Conservation (phyloP, 2,329 filamentous ascomycete genomes). For the Aspergillus ustus region DNA sequence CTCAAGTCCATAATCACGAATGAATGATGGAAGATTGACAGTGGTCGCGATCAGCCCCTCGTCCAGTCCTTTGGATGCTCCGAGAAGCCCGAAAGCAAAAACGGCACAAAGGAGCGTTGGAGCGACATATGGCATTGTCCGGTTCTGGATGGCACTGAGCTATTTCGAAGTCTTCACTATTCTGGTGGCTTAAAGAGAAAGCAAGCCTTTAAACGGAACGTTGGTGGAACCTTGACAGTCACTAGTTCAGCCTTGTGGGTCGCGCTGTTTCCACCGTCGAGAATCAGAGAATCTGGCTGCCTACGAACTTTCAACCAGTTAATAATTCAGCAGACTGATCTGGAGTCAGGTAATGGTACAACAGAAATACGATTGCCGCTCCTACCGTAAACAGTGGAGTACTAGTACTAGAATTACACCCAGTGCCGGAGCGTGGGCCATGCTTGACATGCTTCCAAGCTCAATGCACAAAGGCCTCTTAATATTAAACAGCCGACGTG, state of each 20-base stretch:
- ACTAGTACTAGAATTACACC: no score
- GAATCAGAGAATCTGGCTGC: background rate
- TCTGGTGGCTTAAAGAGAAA: background rate
- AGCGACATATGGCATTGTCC: background rate
- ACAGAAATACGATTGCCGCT: no score
- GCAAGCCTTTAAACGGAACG: background rate
- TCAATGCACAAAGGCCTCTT: no score
- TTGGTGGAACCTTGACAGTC: background rate
- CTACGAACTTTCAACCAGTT: background rate
- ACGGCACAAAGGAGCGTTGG: slow-evolving; percentile 1
- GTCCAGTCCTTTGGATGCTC: slow-evolving; percentile 24
- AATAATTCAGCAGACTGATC: no score
- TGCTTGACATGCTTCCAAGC: no score
- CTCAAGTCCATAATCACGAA: slow-evolving; percentile 20
- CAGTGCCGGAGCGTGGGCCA: no score
- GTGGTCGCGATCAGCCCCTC: slow-evolving; percentile 30
- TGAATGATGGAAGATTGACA: slow-evolving; percentile 26
- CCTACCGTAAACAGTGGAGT: no score
- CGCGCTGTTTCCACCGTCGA: background rate
- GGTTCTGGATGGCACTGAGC: background rate
- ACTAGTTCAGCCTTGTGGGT: background rate
- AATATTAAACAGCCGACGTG: no score
- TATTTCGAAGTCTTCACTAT: no score
- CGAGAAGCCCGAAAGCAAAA: slow-evolving; percentile 10
- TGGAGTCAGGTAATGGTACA: no score